Evolutionary conservation across 2,329 filamentous ascomycete species (phyloP), one percentile per base, ranked within the genome.

Genomic region (Aspergillus vadensis): DNA sequence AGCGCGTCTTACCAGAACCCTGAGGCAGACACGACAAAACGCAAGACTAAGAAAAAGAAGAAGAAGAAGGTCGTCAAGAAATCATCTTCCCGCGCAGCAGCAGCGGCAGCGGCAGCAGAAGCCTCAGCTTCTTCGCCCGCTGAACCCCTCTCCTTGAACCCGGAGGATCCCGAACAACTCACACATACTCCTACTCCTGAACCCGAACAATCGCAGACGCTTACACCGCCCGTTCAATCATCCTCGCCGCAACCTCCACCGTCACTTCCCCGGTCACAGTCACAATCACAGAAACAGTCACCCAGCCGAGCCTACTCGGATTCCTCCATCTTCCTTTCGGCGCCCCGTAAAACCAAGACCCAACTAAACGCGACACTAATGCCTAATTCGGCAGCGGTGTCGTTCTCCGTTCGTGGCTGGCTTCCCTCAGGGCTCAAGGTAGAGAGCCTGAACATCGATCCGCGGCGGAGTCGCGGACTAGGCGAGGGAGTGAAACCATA

Each of bases 401-500:
- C 89, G 3, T 83, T 83, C 67, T 77, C 77, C 30, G 83, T 88
- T 48, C 85, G 86, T 63, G 86, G 86, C 2, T 88, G 86, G 86
- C 72, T 89, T 41, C 83, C 86, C 0, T 88, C 86, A 65, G 86
- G 86, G 3, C 81, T 89, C 67, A 85, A 82, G 62, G 86, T 89
- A 1, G 86, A 88, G 56, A 84, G 82, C 66, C 71, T 89, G 63
- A 80, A 80, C n/a, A 76, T 89, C 14, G 86, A 88, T 73, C 81
- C 86, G n/a, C 88, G 91, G 74, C 92, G 89, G 79, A 96, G 91
- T 76, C 86, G 89, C 59, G 95, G 95, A 0, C 71, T 99, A 49
- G 92, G 92, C 0, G 92, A 96, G 66, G 87, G 90, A 2, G 87
- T 98, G 41, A 96, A 92, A 78, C 95, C 95, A 23, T 98, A 97